Evolutionary conservation across 352 stramenopile genomes (phyloP).

Genomic region (Aphanomyces stellatus): DNA sequence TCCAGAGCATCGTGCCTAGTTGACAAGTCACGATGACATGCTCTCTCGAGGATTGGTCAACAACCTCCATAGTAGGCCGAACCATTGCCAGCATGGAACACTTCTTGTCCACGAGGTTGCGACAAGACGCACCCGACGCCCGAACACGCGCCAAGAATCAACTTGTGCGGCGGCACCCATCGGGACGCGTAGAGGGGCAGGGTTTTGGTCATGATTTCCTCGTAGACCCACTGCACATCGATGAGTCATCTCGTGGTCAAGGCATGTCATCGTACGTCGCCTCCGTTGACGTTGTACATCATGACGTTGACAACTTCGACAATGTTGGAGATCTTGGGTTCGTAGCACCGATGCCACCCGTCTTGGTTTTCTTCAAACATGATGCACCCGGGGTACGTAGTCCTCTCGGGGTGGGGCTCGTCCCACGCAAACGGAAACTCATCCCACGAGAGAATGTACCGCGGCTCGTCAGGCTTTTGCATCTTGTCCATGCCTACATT

Average conservation of each 20-base stretch:
- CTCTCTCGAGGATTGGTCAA: not conserved
- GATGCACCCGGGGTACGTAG: not conserved
- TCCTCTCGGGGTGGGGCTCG: not conserved
- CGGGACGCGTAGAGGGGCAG: not conserved
- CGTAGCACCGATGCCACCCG: conserved; percentile 42
- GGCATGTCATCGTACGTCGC: conserved; percentile 22
- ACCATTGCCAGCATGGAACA: not conserved
- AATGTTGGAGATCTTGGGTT: conserved; percentile 34
- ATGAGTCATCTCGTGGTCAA: no score
- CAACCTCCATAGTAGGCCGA: conserved; percentile 2
- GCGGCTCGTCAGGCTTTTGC: not conserved
- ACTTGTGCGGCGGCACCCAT: not conserved
- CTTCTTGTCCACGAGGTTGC: not conserved
- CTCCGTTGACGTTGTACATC: conserved; percentile 64
- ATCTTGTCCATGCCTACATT: conserved; percentile 16
- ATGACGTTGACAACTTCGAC: conserved; percentile 81
- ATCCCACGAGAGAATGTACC: conserved; percentile 6
- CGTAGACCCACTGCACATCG: conserved; percentile 10
- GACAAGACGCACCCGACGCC: conserved; percentile 5
- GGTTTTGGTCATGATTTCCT: not conserved
- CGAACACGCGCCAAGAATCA: conserved; percentile 6
- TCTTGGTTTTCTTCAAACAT: not conserved
- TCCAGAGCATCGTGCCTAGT: conserved; percentile 19
- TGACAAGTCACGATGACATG: not conserved
- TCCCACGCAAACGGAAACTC: conserved; percentile 12